These are phyloP conservation scores for Yarrowia bubula DNA, from an alignment of 805 yeast species.

Conservation along the genomic window DNA sequence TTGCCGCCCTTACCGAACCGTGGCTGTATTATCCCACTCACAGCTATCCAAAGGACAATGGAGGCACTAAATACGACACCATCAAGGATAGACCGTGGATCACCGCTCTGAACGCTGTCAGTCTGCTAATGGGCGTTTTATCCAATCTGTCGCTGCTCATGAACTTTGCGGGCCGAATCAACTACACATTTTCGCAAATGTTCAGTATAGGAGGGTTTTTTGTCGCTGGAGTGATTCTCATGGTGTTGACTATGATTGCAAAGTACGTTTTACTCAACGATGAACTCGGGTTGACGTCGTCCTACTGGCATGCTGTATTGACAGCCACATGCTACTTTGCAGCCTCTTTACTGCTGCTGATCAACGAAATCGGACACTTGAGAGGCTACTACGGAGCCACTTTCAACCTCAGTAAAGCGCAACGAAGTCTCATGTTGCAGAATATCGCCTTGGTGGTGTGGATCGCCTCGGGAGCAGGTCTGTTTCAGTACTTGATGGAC, in stretches of 20 bases:
- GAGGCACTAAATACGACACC: conserved; percentile 37
- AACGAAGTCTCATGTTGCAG: conserved; percentile 70
- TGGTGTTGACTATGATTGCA: conserved; percentile 48
- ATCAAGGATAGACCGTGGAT: conserved; percentile 45
- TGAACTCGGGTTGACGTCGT: conserved; percentile 27
- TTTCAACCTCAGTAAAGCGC: conserved; percentile 64
- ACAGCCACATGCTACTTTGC: conserved; percentile 61
- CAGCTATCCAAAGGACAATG: not conserved
- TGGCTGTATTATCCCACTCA: conserved; percentile 48
- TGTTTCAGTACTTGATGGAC: conserved; percentile 49
- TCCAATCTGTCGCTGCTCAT: conserved; percentile 67
- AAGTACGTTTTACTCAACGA: conserved; percentile 37
- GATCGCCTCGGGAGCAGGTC: conserved; percentile 68
- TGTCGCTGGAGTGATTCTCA: conserved; percentile 53
- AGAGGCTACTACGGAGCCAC: conserved; percentile 62
- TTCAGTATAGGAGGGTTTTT: conserved; percentile 66
- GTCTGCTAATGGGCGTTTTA: conserved; percentile 60
- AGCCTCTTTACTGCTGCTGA: conserved; percentile 52
- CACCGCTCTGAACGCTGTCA: conserved; percentile 56
- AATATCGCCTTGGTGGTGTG: conserved; percentile 62
- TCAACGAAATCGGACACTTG: conserved; percentile 63
- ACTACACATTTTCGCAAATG: conserved; percentile 59
- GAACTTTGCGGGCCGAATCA: conserved; percentile 62
- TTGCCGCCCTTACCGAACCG: conserved; percentile 64
- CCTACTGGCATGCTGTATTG: conserved; percentile 70